phyloP scores from a whole-genome alignment of 148 eudicot genomes.

The Beta vulgaris region DNA sequence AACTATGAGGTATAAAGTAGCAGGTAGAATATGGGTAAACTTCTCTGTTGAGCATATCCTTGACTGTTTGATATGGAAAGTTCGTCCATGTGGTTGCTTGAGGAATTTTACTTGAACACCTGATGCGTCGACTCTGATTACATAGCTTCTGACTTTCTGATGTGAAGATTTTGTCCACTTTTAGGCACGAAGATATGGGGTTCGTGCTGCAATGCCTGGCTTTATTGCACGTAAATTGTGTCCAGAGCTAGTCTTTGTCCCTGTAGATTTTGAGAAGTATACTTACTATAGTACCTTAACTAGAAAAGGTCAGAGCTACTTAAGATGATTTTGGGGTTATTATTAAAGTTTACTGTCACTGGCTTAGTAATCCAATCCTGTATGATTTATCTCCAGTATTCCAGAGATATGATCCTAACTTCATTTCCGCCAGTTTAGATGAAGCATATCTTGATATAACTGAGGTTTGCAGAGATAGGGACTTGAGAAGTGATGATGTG shows the following conservation, averaged over 20 bases:
- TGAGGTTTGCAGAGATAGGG: slow-evolving; percentile 68
- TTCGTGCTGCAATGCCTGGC: slow-evolving; percentile 99
- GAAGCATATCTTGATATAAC: slow-evolving; percentile 98
- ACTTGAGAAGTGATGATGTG: slow-evolving; percentile 62
- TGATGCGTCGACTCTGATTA: slow-evolving; percentile 1
- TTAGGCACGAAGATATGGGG: slow-evolving; percentile 94
- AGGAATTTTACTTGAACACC: slow-evolving; percentile 1
- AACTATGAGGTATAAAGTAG: slow-evolving; percentile 81
- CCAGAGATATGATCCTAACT: slow-evolving; percentile 74
- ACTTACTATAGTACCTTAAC: slow-evolving; percentile 82
- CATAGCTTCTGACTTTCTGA: slow-evolving; percentile 18
- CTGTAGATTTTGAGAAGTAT: slow-evolving; percentile 80
- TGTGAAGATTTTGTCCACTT: slow-evolving; percentile 23
- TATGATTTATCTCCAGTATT: slow-evolving; percentile 48
- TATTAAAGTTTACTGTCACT: background rate
- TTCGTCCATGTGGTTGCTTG: background rate
- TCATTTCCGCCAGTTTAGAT: slow-evolving; percentile 87
- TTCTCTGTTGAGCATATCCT: background rate
- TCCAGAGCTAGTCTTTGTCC: slow-evolving; percentile 87
- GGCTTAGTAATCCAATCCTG: slow-evolving; percentile 12
- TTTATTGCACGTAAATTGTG: slow-evolving; percentile 92
- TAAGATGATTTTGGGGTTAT: slow-evolving; percentile 2
- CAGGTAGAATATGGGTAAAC: background rate
- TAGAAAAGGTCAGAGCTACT: slow-evolving; percentile 61
- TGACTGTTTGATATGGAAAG: background rate